Evolutionary conservation across 805 yeast species (phyloP).

Genomic region (Ogataea salicorniae): DNA sequence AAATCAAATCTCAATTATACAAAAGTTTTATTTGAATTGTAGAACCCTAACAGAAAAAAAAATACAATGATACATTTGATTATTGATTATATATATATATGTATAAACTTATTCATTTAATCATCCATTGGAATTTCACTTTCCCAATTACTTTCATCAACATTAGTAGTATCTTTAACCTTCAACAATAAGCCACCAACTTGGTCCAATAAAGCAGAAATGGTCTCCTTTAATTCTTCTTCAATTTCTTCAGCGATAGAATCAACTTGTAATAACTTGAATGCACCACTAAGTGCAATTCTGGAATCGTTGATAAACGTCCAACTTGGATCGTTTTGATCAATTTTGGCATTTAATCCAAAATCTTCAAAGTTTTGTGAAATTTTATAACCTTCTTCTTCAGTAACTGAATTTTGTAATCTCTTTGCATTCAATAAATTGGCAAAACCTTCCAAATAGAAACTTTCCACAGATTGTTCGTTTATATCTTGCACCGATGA

Average conservation of each 20-base stretch:
- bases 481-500: slow-evolving; percentile 67
- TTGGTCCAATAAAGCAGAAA: slow-evolving; percentile 42
- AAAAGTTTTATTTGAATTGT: too few species aligned
- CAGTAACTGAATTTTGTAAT: slow-evolving; percentile 21
- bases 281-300: slow-evolving; percentile 35
- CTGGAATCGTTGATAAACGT: slow-evolving; percentile 36
- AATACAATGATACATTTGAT: too few species aligned
- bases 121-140: slow-evolving; percentile 40
- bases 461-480: slow-evolving; percentile 77
- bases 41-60: too few species aligned
- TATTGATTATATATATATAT: not conserved
- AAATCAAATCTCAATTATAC: too few species aligned
- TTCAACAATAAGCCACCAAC: slow-evolving; percentile 56
- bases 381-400: slow-evolving; percentile 15
- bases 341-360: slow-evolving; percentile 19
- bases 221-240: slow-evolving; percentile 53
- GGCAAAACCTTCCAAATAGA: slow-evolving; percentile 79
- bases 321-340: slow-evolving; percentile 28
- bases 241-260: slow-evolving; percentile 39
- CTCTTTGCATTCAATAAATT: slow-evolving; percentile 45
- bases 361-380: slow-evolving; percentile 39
- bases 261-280: slow-evolving; percentile 33
- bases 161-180: slow-evolving; percentile 33
- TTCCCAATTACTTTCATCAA: slow-evolving; percentile 47
- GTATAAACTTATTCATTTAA: not conserved